These are phyloP conservation scores for Candida tibetensis DNA, from an alignment of 805 yeast species.

Conservation along the genomic window DNA sequence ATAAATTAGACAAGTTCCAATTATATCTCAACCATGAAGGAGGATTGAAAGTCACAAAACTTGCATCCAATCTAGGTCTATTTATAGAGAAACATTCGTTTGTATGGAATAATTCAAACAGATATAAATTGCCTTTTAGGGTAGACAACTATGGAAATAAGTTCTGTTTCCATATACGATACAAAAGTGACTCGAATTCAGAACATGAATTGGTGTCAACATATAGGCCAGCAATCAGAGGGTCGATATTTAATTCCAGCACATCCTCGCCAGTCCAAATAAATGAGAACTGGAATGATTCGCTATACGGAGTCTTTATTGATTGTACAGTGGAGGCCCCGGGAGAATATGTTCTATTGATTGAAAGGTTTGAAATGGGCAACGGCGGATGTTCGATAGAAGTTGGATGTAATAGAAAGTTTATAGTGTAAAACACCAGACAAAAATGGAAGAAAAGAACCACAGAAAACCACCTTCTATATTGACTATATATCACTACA, in stretches of 20 bases:
- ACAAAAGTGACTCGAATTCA: constrained; percentile 12
- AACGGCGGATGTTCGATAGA: constrained; percentile 36
- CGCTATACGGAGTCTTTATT: constrained; percentile 44
- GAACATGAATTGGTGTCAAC: constrained; percentile 11
- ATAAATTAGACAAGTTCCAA: constrained; percentile 25
- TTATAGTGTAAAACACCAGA: neutral
- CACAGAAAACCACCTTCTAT: too few species aligned
- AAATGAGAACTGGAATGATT: constrained; percentile 40
- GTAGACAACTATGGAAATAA: constrained; percentile 18
- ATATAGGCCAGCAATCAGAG: constrained; percentile 49
- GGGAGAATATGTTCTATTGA: constrained; percentile 36
- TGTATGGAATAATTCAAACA: constrained; percentile 40
- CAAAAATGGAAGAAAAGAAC: too few species aligned
- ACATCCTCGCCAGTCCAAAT: constrained; percentile 29
- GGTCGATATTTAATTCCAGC: constrained; percentile 36
- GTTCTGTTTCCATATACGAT: constrained; percentile 25
- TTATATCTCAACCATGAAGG: constrained; percentile 28
- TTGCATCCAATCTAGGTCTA: constrained; percentile 33
- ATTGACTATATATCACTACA: too few species aligned
- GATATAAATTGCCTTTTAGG: constrained; percentile 33
- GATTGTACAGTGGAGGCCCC: constrained; percentile 24
- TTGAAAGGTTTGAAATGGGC: constrained; percentile 52
- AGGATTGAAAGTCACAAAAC: constrained; percentile 8
- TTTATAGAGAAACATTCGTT: constrained; percentile 24
- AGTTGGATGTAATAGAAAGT: constrained; percentile 30